A percentile compares a stretch with the other conserved stretches of the same genome.
phyloP scores from a whole-genome alignment of 2,329 filamentous ascomycete genomes.

The Aspergillaceae sp. region DNA sequence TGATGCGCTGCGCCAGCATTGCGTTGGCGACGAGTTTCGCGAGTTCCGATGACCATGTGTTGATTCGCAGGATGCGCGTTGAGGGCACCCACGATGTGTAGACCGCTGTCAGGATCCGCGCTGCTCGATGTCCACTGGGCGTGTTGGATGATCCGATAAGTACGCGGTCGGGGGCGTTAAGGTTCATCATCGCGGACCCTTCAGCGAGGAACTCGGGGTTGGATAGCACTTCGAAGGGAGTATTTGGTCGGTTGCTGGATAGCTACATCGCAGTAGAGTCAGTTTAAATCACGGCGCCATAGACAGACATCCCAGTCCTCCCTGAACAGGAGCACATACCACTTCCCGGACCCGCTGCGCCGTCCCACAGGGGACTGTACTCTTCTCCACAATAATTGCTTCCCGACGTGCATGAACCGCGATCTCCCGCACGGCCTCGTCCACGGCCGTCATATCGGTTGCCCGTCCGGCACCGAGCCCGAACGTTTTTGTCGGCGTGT shows the following conservation, averaged over 20 bases:
- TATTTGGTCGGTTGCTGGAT: conserved; percentile 44
- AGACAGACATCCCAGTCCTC: too few species aligned
- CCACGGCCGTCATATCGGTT: conserved; percentile 63
- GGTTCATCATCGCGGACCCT: conserved; percentile 63
- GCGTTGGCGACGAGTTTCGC: conserved; percentile 72
- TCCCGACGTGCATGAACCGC: conserved; percentile 57
- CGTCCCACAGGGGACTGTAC: conserved; percentile 68
- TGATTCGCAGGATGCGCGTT: conserved; percentile 60
- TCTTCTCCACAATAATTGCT: conserved; percentile 73
- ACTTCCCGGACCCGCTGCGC: conserved; percentile 61
- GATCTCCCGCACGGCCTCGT: conserved; percentile 59
- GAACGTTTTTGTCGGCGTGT: conserved; percentile 66
- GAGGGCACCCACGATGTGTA: conserved; percentile 64
- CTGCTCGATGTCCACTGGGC: conserved; percentile 52
- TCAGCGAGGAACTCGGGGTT: conserved; percentile 77
- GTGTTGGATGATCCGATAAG: conserved; percentile 63
- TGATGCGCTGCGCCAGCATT: conserved; percentile 71
- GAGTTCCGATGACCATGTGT: conserved; percentile 69
- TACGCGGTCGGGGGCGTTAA: conserved; percentile 63
- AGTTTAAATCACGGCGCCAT: too few species aligned
- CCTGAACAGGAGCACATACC: too few species aligned
- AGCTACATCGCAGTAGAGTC: too few species aligned
- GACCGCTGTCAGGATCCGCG: conserved; percentile 54
- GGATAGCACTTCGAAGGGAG: conserved; percentile 66
- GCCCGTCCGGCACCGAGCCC: conserved; percentile 63